Evolutionary conservation across 2,329 filamentous ascomycete genomes (phyloP), one percentile per base, ranked within the genome.

Genomic region (Malbranchea cinnamomea): DNA sequence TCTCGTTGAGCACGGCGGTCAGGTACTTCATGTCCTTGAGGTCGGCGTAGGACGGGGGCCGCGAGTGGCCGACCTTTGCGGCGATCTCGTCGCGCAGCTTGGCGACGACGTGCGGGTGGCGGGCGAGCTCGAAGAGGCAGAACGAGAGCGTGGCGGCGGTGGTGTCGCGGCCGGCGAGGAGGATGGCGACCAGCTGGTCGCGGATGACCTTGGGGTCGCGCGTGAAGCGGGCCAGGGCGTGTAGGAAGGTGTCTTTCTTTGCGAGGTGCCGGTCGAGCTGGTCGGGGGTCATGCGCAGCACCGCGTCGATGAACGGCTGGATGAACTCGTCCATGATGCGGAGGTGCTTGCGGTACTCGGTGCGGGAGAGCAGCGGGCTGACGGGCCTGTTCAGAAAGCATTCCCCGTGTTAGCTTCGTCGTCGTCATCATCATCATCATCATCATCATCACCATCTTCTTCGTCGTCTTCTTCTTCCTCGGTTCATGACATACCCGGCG

Each of bases 1-100:
- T 79, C 57, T 91, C 82, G 56, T 81, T 78, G 43, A 91, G 65
- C 28, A 78, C 58, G 43, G 75, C 57, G 26, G 56, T 62, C 10
- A 89, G 68, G 50, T 87, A 93, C 44, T 78, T 77, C 83, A 93
- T 92, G 40, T 67, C 67, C 62, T 92, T 93, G 35, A 93, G 65
- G 47, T 93, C 71, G 8, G 71, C 67, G 51, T 91, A 93, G 0
- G 77, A 83, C 0, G 52, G 54, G 29, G 52, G 56, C 43, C 6
- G 61, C 9, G 70, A 58, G 5, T 67, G 52, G 2, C 84, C 84
- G 4, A 93, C 67, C 0, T 62, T 61, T 2, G 65, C 49, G 15
- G 74, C 51, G 45, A 93, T 83, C 53, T 93, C 83, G 14, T 60
- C 54, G 14, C 84, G 73, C 30, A 94, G 64, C 48, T 73, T 79